Conservation (phyloP, 1,139 yeast genomes). For the Citeromyces siamensis region DNA sequence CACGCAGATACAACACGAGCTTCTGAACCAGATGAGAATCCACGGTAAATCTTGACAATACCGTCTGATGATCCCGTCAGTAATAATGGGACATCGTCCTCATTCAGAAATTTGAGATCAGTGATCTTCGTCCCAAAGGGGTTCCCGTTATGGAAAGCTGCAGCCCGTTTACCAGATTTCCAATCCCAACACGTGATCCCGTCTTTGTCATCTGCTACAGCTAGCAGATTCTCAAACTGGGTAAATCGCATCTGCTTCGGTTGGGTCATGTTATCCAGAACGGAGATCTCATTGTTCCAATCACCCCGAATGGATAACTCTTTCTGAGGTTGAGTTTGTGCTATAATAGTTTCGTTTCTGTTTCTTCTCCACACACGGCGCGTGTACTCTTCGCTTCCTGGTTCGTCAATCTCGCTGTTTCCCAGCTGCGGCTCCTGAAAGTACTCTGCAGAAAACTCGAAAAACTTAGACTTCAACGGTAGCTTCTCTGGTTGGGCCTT, state of each 20-base stretch:
- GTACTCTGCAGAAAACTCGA: conserved; percentile 83
- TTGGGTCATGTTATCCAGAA: conserved; percentile 64
- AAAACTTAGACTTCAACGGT: conserved; percentile 64
- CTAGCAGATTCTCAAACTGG: conserved; percentile 80
- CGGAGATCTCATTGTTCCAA: conserved; percentile 61
- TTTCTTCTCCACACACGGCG: conserved; percentile 82
- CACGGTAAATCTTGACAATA: conserved; percentile 72
- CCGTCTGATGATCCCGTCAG: conserved; percentile 93
- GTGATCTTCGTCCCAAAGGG: conserved; percentile 85
- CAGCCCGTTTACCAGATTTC: conserved; percentile 43
- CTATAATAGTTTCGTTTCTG: conserved; percentile 77
- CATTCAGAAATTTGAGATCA: conserved; percentile 76
- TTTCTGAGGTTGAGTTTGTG: conserved; percentile 84
- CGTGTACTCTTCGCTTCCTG: conserved; percentile 82
- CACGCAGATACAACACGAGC: conserved; percentile 74
- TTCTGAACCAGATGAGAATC: conserved; percentile 45
- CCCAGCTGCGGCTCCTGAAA: conserved; percentile 97
- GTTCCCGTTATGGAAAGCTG: conserved; percentile 71
- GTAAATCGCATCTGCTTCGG: conserved; percentile 73
- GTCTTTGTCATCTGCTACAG: conserved; percentile 78
- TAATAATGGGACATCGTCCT: conserved; percentile 79
- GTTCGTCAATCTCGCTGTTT: conserved; percentile 77
- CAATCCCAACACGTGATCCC: conserved; percentile 86
- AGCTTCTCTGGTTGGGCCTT: conserved; percentile 28
- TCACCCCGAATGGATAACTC: conserved; percentile 73